A percentile compares a stretch with the other conserved stretches of the same genome.
phyloP scores from a whole-genome alignment of 1,284 basidiomycete species.

The Pyrrhoderma noxium region DNA sequence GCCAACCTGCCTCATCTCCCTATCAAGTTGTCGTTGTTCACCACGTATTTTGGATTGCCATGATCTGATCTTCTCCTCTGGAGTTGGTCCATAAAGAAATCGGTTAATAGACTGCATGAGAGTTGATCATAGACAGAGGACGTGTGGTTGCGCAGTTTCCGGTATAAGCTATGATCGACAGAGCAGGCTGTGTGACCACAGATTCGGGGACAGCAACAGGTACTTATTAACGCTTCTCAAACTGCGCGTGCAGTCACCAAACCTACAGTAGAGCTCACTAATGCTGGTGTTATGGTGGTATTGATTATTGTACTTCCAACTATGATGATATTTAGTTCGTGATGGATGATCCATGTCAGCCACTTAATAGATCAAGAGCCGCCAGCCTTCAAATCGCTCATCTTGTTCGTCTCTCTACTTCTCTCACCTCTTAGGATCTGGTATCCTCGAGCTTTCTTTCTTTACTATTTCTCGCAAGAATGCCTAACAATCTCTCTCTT shows the following conservation, averaged over 20 bases:
- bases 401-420: not conserved
- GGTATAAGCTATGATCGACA: too few relatives aligned
- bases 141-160: not conserved
- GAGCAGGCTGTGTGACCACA: too few relatives aligned
- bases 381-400: not conserved
- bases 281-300: too few relatives aligned
- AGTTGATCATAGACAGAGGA: slow-evolving; percentile 6
- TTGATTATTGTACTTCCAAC: too few relatives aligned
- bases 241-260: too few relatives aligned
- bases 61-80: slow-evolving; percentile 82
- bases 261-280: too few relatives aligned
- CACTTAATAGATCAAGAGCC: too few relatives aligned
- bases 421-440: slow-evolving; percentile 5
- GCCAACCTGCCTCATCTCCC: slow-evolving; percentile 89
- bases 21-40: slow-evolving; percentile 77
- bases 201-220: too few relatives aligned
- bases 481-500: not conserved
- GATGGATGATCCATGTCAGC: too few relatives aligned
- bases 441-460: slow-evolving; percentile 10
- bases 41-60: slow-evolving; percentile 83
- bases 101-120: slow-evolving; percentile 83
- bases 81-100: slow-evolving; percentile 90
- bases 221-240: too few relatives aligned
- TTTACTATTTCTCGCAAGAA: slow-evolving; percentile 4
- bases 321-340: too few relatives aligned